These are phyloP conservation scores for Vaccinium darrowii DNA, from an alignment of 148 eudicot species.

Conservation along the genomic window DNA sequence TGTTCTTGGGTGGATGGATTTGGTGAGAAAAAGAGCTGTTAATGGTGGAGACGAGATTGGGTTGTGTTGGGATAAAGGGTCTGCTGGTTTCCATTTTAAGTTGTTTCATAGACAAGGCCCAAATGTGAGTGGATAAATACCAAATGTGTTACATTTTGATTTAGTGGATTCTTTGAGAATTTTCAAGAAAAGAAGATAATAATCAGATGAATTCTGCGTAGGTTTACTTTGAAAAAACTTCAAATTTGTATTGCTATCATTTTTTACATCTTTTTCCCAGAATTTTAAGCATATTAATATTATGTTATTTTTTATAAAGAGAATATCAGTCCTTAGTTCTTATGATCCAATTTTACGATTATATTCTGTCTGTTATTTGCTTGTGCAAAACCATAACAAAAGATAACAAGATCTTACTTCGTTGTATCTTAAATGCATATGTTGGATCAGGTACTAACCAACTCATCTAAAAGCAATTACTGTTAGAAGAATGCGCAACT, in stretches of 20 bases:
- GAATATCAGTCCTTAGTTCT: not conserved
- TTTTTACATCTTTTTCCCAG: not conserved
- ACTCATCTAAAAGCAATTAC: too few species aligned
- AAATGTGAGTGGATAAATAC: not conserved
- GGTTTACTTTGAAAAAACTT: not conserved
- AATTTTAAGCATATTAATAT: not conserved
- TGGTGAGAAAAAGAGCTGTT: not conserved
- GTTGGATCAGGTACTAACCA: too few species aligned
- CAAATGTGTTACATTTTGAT: not conserved
- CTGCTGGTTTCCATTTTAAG: not conserved
- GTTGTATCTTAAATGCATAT: not conserved
- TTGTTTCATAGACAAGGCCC: not conserved
- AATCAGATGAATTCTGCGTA: not conserved
- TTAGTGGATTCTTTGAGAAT: not conserved
- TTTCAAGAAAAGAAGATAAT: not conserved
- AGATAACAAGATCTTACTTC: not conserved
- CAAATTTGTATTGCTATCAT: not conserved
- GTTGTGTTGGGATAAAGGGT: slow-evolving; percentile 15
- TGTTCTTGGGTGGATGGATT: slow-evolving; percentile 12
- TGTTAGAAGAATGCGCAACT: too few species aligned
- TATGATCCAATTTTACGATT: not conserved
- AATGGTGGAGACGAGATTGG: slow-evolving; percentile 19
- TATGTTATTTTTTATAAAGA: too few species aligned
- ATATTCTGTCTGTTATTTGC: not conserved
- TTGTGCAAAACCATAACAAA: not conserved